Evolutionary conservation across 495 filamentous ascomycete genomes (phyloP).

Genomic region (Hypoxylon subgilvum): DNA sequence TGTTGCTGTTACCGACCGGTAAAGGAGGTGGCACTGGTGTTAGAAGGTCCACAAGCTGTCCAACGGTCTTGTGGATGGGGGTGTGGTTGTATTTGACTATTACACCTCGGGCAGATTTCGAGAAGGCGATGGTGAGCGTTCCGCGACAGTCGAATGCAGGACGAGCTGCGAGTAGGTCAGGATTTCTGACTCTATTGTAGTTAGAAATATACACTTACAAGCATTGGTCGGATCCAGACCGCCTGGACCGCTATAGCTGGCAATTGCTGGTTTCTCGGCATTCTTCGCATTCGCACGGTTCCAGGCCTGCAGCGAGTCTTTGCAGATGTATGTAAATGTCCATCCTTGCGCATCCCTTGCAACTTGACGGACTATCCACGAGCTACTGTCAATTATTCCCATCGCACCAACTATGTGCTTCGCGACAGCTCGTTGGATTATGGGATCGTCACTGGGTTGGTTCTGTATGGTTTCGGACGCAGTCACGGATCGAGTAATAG

Average conservation of each 20-base stretch:
- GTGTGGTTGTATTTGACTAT: constrained; percentile 57
- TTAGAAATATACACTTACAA: constrained; percentile 29
- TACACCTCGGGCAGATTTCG: constrained; percentile 45
- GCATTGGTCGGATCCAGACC: constrained; percentile 49
- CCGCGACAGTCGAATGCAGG: constrained; percentile 60
- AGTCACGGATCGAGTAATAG: constrained; percentile 30
- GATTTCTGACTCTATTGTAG: not conserved
- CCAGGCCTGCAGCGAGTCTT: constrained; percentile 56
- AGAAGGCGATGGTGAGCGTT: constrained; percentile 50
- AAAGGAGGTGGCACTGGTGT: constrained; percentile 38
- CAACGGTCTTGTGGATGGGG: constrained; percentile 54
- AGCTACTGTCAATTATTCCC: constrained; percentile 48
- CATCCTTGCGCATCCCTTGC: constrained; percentile 51
- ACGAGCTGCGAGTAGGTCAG: constrained; percentile 46
- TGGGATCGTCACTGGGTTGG: constrained; percentile 51
- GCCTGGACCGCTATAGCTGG: constrained; percentile 49
- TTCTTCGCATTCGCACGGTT: constrained; percentile 49
- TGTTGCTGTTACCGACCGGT: constrained; percentile 15
- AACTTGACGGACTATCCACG: constrained; percentile 50
- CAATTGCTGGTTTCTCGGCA: constrained; percentile 44
- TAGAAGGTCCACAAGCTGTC: constrained; percentile 48
- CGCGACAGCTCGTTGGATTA: constrained; percentile 48
- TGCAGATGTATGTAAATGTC: constrained; percentile 56
- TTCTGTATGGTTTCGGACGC: constrained; percentile 50
- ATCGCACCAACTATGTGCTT: constrained; percentile 49